A percentile compares a stretch with the other conserved stretches of the same genome.
phyloP scores from a whole-genome alignment of 768 basidiomycete species.

The Leccinum barrowsii region DNA sequence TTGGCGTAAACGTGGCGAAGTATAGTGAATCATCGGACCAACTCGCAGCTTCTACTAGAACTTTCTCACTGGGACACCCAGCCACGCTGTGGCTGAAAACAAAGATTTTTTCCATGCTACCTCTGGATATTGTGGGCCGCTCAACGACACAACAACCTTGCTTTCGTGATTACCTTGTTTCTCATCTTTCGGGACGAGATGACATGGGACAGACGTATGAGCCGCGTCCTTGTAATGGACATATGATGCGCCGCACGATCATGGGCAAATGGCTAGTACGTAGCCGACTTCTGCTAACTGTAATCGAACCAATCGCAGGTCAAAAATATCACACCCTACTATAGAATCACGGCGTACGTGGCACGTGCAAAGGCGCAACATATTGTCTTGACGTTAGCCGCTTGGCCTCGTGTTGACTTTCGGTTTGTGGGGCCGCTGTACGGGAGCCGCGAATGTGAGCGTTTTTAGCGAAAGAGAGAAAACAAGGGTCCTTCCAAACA shows the following conservation, averaged over 20 bases:
- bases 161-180: not conserved
- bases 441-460: not conserved
- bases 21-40: not conserved
- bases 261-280: not conserved
- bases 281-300: not conserved
- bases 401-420: not conserved
- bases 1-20: not conserved
- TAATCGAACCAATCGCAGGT: not conserved
- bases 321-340: not conserved
- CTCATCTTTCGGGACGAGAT: not conserved
- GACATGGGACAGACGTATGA: not conserved
- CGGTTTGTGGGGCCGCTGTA: not conserved
- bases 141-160: not conserved
- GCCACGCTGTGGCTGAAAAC: not conserved
- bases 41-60: not conserved
- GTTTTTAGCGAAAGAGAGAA: not conserved
- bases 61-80: not conserved
- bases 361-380: not conserved
- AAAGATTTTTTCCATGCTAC: not conserved
- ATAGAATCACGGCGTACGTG: not conserved
- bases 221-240: not conserved
- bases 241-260: not conserved
- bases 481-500: not conserved
- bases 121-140: not conserved
- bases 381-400: not conserved